Base-by-base conservation (phyloP, 176 grass and related monocot species). In the Aegilops sharonensis region DNA sequence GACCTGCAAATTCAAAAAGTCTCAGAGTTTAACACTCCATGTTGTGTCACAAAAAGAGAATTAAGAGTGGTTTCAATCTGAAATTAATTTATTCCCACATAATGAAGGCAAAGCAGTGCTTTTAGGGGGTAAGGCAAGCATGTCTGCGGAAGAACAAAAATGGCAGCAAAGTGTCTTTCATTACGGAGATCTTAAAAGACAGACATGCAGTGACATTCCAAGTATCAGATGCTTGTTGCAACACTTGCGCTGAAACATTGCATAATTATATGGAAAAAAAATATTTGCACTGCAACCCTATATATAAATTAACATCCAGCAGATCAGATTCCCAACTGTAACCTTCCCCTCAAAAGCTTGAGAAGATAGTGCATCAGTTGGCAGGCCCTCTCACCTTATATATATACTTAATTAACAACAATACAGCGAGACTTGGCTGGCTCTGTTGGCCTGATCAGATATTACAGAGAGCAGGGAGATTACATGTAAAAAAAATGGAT, bases 1-100 rank as follows among this genome's bases (percentile, higher is more conserved):
- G 47, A 99, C 80, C 94, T 96, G 68, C 57, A 80, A 77, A 78
- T 75, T 83, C 57, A 89, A n/a, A 59, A 61, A 12, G 4, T n/a
- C 35, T 5, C 54, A 66, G 12, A 18, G 1, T 10, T 91, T 78
- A 72, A n/a, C 11, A 86, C 37, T 63, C 12, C 42, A 83, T 23
- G 57, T 69, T 66, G 27, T 34, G 54, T 60, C 21, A 37, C 12
- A 20, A 20, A 56, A 42, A 60, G n/a, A 43, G 47, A 84, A 77
- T 11, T 66, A 20, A 50, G 23, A 86, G 7, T 56, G 18, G 73
- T 78, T 42, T 61, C 71, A 32, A 67, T 48, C 62, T 42, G 29
- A 72, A 20, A 83, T 57, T 79, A 88, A 68, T 60, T 68, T 68
- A 63, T 32, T 18, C 59, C 2, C 11, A 21, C 8, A 36, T 29